Percentiles rank a stretch among this genome's conserved stretches.
Conservation (phyloP, 441 rosid genomes). For the Erodium trifolium region DNA sequence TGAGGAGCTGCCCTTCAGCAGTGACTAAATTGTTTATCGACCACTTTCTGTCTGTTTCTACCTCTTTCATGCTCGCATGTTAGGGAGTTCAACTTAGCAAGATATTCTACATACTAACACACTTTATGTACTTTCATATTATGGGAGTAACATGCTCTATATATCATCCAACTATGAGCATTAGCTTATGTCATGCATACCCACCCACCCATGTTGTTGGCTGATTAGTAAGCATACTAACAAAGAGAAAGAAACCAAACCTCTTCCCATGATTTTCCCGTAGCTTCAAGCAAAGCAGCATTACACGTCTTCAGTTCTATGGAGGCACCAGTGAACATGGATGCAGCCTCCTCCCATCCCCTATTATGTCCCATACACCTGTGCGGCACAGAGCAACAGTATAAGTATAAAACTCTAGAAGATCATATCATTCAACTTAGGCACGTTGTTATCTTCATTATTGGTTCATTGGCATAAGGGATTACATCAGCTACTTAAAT, state of each 20-base stretch:
- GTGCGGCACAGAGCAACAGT: background rate
- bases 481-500: background rate
- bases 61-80: background rate
- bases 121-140: too few species aligned
- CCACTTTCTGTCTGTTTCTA: too few species aligned
- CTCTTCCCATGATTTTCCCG: slow-evolving; percentile 90
- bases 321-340: slow-evolving; percentile 61
- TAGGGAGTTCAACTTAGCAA: background rate
- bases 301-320: slow-evolving; percentile 82
- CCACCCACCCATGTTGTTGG: background rate
- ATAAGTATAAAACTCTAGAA: background rate
- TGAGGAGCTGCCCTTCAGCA: too few species aligned
- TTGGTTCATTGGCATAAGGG: background rate
- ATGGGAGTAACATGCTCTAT: background rate
- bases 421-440: background rate
- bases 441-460: background rate
- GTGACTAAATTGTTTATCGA: too few species aligned
- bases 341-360: slow-evolving; percentile 99
- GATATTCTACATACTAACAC: background rate
- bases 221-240: background rate
- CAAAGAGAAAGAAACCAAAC: slow-evolving; percentile 26
- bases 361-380: slow-evolving; percentile 99
- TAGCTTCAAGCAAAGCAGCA: slow-evolving; percentile 92
- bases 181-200: background rate
- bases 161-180: background rate